These are phyloP conservation scores for Collybiopsis confluens DNA, from an alignment of 768 basidiomycete genomes.

Conservation along the genomic window DNA sequence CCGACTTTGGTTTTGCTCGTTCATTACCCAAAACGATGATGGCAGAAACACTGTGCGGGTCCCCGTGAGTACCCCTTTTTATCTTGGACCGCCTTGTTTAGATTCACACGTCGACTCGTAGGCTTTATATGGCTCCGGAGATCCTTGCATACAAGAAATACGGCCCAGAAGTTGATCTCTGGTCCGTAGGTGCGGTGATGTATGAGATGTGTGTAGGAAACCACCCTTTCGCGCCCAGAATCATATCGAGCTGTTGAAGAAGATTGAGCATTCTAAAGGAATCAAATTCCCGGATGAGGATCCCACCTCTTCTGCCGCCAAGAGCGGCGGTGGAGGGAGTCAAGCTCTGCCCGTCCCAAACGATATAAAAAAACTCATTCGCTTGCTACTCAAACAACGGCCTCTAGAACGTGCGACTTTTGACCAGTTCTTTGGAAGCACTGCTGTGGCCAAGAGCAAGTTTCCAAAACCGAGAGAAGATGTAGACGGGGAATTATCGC, in stretches of 20 bases:
- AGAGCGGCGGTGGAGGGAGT: slow-evolving; percentile 41
- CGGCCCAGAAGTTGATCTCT: slow-evolving; percentile 95
- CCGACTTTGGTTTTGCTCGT: slow-evolving; percentile 97
- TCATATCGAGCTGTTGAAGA: slow-evolving; percentile 91
- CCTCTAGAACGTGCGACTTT: slow-evolving; percentile 85
- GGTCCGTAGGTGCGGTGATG: slow-evolving; percentile 96
- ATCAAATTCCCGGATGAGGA: slow-evolving; percentile 95
- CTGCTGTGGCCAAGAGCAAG: slow-evolving; percentile 72
- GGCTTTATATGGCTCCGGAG: slow-evolving; percentile 98
- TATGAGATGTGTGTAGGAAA: slow-evolving; percentile 94
- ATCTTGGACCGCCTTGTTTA: background rate
- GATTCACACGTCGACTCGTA: slow-evolving; percentile 20
- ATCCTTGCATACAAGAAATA: slow-evolving; percentile 97
- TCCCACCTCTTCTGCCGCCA: slow-evolving; percentile 38
- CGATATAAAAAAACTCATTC: slow-evolving; percentile 87
- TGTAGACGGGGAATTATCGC: slow-evolving; percentile 9
- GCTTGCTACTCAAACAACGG: slow-evolving; percentile 75
- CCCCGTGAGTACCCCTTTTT: slow-evolving; percentile 63
- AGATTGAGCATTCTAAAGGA: slow-evolving; percentile 87
- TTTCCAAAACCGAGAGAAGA: slow-evolving; percentile 55
- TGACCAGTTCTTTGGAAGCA: slow-evolving; percentile 87
- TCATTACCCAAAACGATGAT: slow-evolving; percentile 88
- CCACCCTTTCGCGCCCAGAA: slow-evolving; percentile 95
- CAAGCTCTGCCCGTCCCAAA: slow-evolving; percentile 58
- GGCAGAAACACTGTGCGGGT: slow-evolving; percentile 97